Conservation (phyloP, 345 rosid genomes). For the Syzygium aromaticum region DNA sequence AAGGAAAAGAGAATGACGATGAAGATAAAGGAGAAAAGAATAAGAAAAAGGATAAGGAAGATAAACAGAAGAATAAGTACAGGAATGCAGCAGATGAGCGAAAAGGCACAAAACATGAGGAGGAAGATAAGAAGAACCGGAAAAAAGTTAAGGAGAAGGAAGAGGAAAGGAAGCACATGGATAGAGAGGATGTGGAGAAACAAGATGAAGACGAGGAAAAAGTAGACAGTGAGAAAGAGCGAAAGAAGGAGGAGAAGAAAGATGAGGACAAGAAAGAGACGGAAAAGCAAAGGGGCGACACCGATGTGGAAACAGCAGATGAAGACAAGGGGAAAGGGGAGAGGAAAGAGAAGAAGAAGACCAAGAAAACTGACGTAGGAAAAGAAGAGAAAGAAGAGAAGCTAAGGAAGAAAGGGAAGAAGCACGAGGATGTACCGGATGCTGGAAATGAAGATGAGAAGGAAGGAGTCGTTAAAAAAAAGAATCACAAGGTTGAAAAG, state of each 20-base stretch:
- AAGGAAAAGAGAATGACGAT: neutral
- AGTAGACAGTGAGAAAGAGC: neutral
- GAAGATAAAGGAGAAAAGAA: neutral
- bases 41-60: neutral
- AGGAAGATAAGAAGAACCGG: neutral
- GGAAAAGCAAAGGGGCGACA: neutral
- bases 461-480: neutral
- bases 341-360: neutral
- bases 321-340: neutral
- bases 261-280: neutral
- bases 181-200: conserved; percentile 4
- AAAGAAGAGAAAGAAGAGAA: neutral
- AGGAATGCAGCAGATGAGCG: neutral
- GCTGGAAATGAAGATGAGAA: conserved; percentile 1
- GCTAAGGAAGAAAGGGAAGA: conserved; percentile 1
- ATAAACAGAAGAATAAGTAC: neutral
- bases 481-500: neutral
- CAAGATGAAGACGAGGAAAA: neutral
- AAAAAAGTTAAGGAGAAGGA: neutral
- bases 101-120: neutral
- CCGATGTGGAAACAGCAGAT: conserved; percentile 2
- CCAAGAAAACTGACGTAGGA: neutral
- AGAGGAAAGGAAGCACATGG: conserved; percentile 1
- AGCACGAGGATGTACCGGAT: neutral
- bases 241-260: neutral